Conservation (phyloP, 139 green algal species). For the Micromonas pusilla region DNA sequence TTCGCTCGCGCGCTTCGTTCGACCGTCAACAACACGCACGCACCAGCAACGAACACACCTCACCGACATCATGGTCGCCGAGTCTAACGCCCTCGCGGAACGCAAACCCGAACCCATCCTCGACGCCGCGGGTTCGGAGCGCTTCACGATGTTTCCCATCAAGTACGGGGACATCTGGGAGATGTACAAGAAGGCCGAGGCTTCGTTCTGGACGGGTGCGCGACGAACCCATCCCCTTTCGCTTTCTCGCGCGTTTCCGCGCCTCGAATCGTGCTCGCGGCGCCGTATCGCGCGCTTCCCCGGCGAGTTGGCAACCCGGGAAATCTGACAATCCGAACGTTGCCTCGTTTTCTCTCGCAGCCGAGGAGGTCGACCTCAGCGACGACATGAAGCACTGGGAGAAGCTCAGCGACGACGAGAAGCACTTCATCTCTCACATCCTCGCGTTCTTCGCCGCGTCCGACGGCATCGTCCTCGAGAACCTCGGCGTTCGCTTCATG, state of each 20-base stretch:
- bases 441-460: conserved; percentile 42
- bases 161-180: conserved; percentile 77
- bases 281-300: too few relatives aligned
- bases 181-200: conserved; percentile 75
- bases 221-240: not conserved
- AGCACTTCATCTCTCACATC: conserved; percentile 37
- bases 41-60: not conserved
- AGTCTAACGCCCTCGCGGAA: not conserved
- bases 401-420: conserved; percentile 42
- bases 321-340: too few relatives aligned
- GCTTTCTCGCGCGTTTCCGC: not conserved
- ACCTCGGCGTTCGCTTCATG: conserved; percentile 40
- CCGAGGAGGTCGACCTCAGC: conserved; percentile 67
- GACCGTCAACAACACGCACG: not conserved
- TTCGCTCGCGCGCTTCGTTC: not conserved
- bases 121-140: not conserved
- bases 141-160: conserved; percentile 86
- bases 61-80: not conserved
- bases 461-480: conserved; percentile 45
- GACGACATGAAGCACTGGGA: conserved; percentile 60
- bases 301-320: too few relatives aligned
- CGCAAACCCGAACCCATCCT: not conserved
- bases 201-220: conserved; percentile 62
- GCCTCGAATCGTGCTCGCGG: too few relatives aligned
- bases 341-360: not conserved